phyloP scores from a whole-genome alignment of 2,329 filamentous ascomycete species.

The Diaporthe eres region DNA sequence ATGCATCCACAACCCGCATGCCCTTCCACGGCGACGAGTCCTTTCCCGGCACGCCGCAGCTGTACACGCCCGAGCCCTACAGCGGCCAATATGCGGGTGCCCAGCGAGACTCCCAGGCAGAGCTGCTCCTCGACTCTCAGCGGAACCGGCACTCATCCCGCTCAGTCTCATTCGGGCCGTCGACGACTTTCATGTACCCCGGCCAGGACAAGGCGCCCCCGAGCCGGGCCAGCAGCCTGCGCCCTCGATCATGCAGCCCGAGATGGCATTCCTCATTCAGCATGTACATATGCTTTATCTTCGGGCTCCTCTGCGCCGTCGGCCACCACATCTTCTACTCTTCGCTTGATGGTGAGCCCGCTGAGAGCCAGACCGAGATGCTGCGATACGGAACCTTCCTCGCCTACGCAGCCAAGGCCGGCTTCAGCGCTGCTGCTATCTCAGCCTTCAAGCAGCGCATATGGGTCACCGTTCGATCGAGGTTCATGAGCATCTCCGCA shows the following conservation, averaged over 20 bases:
- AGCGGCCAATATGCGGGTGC: neutral
- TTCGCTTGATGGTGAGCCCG: constrained; percentile 50
- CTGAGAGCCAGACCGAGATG: constrained; percentile 54
- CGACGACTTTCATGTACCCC: constrained; percentile 15
- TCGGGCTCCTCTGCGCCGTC: constrained; percentile 54
- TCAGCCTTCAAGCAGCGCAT: constrained; percentile 46
- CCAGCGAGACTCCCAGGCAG: constrained; percentile 31
- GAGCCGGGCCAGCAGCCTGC: neutral
- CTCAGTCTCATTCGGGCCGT: constrained; percentile 35
- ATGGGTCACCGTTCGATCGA: constrained; percentile 47
- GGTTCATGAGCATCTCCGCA: constrained; percentile 46
- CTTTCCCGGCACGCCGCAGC: constrained; percentile 18
- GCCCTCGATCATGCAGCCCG: constrained; percentile 27
- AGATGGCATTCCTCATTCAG: constrained; percentile 44
- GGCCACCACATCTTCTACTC: constrained; percentile 57
- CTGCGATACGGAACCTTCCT: constrained; percentile 56
- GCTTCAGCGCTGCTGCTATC: constrained; percentile 53
- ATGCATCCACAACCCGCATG: constrained; percentile 34
- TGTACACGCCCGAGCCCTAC: constrained; percentile 15
- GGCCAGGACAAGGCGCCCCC: constrained; percentile 20
- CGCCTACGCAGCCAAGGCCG: constrained; percentile 56
- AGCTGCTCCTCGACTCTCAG: constrained; percentile 17
- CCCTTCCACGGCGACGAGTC: constrained; percentile 39
- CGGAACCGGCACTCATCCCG: constrained; percentile 10
- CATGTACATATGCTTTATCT: constrained; percentile 55